These are phyloP conservation scores for Metschnikowia picachoensis DNA, from an alignment of 805 yeast species.

Conservation along the genomic window DNA sequence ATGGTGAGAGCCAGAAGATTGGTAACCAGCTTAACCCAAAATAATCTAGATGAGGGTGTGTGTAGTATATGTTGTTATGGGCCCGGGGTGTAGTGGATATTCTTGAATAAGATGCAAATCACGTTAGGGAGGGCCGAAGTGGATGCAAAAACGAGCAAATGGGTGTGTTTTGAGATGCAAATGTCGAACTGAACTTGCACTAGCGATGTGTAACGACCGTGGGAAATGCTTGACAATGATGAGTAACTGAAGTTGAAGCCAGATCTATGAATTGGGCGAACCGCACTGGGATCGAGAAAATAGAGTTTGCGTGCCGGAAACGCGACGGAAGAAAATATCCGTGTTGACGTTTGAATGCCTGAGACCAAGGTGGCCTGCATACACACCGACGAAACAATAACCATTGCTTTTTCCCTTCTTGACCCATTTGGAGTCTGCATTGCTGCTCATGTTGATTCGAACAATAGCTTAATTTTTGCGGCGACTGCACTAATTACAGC, in stretches of 20 bases:
- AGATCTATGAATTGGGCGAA: slow-evolving; percentile 2
- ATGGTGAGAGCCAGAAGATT: too few relatives aligned
- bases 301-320: slow-evolving; percentile 3
- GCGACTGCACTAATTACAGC: too few relatives aligned
- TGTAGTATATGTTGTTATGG: too few relatives aligned
- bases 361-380: background rate
- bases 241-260: background rate
- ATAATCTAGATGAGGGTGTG: too few relatives aligned
- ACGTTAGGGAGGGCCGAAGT: too few relatives aligned
- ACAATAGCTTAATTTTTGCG: background rate
- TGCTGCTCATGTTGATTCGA: too few relatives aligned
- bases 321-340: slow-evolving; percentile 3
- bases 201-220: background rate
- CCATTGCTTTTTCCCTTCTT: slow-evolving; percentile 1
- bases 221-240: background rate
- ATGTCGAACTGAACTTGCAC: too few relatives aligned
- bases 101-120: too few relatives aligned
- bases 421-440: background rate
- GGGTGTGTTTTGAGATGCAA: too few relatives aligned
- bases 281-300: background rate
- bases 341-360: background rate
- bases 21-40: too few relatives aligned
- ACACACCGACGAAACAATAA: background rate
- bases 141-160: too few relatives aligned
- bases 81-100: too few relatives aligned